These are phyloP conservation scores for Pelargonium nanum DNA, from an alignment of 345 rosid species.

Conservation along the genomic window DNA sequence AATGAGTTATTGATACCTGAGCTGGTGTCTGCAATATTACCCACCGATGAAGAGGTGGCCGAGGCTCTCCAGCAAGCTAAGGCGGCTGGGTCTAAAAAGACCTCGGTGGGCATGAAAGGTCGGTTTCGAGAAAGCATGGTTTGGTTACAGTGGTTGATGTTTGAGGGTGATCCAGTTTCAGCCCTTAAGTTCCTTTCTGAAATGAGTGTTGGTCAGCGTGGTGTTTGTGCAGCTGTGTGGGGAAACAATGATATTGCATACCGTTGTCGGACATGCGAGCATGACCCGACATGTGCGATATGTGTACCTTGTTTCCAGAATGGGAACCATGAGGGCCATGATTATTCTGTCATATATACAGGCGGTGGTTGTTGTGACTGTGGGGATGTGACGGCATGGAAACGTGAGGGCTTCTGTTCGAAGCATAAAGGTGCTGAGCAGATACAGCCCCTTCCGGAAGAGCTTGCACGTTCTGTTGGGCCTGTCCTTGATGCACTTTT, in stretches of 20 bases:
- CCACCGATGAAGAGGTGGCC: constrained; percentile 54
- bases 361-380: constrained; percentile 97
- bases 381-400: constrained; percentile 97
- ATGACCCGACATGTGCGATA: constrained; percentile 91
- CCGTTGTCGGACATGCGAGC: constrained; percentile 72
- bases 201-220: constrained; percentile 45
- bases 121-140: constrained; percentile 44
- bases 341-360: constrained; percentile 68
- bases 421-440: constrained; percentile 85
- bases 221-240: constrained; percentile 97
- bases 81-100: constrained; percentile 24
- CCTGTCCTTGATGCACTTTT: constrained; percentile 71
- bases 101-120: constrained; percentile 20
- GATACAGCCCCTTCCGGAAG: constrained; percentile 72
- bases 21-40: constrained; percentile 52
- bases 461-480: constrained; percentile 48
- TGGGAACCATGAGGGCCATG: constrained; percentile 71
- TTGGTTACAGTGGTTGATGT: constrained; percentile 93
- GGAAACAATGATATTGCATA: constrained; percentile 85
- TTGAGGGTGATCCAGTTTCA: constrained; percentile 43
- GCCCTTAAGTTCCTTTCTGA: constrained; percentile 41
- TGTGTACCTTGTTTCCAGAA: constrained; percentile 84
- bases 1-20: constrained; percentile 29
- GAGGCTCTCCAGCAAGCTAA: constrained; percentile 21
- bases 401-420: constrained; percentile 83